Evolutionary conservation across 202 grass and related monocot genomes (phyloP), one percentile per base, ranked within the genome.

Genomic region (Tripidium arundinaceum): DNA sequence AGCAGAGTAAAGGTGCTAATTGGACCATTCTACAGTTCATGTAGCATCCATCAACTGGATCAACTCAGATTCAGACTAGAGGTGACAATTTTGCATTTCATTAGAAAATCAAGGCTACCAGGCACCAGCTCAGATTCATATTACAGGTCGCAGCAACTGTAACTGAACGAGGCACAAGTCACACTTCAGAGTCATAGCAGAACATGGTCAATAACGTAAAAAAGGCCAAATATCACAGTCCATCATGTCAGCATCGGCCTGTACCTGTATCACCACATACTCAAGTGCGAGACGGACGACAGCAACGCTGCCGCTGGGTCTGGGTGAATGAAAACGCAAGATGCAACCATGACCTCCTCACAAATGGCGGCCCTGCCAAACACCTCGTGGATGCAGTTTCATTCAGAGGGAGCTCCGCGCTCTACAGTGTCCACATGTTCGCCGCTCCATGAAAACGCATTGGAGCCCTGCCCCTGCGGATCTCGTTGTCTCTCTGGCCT

Each of bases 1-100:
- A 71, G 70, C 50, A 24, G 36, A 39, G 27, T 21, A 81, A 88
- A 84, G 82, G 55, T 80, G 11, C 28, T 65, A 0, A 59, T 71
- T 64, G 86, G 70, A 84, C 71, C 71, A 76, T 81, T 81, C 34
- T 13, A 34, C 25, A 2, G 19, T 19, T 31, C 19, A 36, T 77
- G 34, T 4, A 71, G 34, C 14, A 88, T 80, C 47, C 55, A 68
- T 12, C 2, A 74, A 13, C 5, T 25, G 52, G 62, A 7, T 11
- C 18, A 50, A 12, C 43, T 72, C 26, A 18, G 26, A 33, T 72
- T 72, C 69, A 1, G 15, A 33, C 9, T 15, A 40, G 10, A 14
- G n/a, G 15, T 62, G 26, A 42, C 75, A 65, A 36, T 38, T 72
- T 54, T 8, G 54, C 26, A 29, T 24, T 76, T 58, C 19, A 1